Evolutionary conservation across 2,329 filamentous ascomycete species (phyloP), one percentile per base, ranked within the genome.

Genomic region (Metarhizium robertsii): DNA sequence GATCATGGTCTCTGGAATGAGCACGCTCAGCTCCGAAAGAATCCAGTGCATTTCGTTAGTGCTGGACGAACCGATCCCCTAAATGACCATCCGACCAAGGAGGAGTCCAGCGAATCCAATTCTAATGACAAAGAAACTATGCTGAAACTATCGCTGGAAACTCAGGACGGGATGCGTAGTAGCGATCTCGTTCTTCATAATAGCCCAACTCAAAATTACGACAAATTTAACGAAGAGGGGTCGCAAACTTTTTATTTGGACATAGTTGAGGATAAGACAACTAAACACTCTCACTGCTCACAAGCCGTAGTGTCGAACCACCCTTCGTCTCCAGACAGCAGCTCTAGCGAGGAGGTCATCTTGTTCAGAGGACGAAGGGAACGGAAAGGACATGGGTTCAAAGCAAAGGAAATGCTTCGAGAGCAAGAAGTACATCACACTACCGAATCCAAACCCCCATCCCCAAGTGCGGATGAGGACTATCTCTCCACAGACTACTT

Each of bases 341-440:
- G 57, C 50, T 88, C 86, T 0, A 87, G 85, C 63, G 87, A 70
- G 11, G 69, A 96, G 60, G 74, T 90, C 5, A 83, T 91, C 50
- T 64, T 89, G 0, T 90, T 88, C 65, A 79, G 75, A 56, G 84
- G 84, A 43, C 76, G 84, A 56, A 65, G 66, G 63, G 55, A 61
- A 63, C 25, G 56, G 11, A 64, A 62, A 43, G n/a, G 18, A 48
- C 20, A 14, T 25, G 14, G 4, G 13, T 48, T 30, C 4, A 16
- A 14, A 14, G 18, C 25, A 30, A 48, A 48, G 4, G 10, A 48
- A 11, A 14, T 30, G 7, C 20, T 29, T 30, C 20, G 54, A 46
- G 25, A 8, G 4, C 8, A 30, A 8, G 25, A 48, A 48, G 20
- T 30, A 11, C 20, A 30, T 18, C 10, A 16, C 20, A 8, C 7